Base-by-base conservation (phyloP, 345 rosid genomes). In the Citrus australasica region DNA sequence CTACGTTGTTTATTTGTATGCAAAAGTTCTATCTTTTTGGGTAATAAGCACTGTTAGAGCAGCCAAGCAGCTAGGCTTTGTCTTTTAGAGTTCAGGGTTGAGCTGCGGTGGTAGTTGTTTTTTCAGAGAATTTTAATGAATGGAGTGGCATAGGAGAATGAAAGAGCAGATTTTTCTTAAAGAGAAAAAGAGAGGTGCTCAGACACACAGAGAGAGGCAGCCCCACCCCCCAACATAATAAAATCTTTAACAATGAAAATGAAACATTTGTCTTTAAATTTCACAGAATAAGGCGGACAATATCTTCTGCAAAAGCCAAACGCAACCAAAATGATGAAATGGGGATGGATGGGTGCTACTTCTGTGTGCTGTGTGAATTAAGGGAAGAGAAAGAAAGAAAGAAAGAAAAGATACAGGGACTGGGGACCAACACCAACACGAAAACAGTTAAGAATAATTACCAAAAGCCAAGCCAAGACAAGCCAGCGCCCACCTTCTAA, bases 251-350 rank as follows among this genome's bases (percentile, higher is more conserved):
- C 65, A 32, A 59, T 58, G 51, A 53, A 53, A 17, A 82, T 62
- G 61, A 63, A 76, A 56, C 27, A 73, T 46, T 46, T 69, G 64
- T 83, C 69, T 79, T 40, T 59, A 58, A 46, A 76, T 61, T 84
- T 84, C 82, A 77, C 79, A 79, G 80, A 88, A 73, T 76, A 76
- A 82, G 61, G 84, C 83, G 74, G 79, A 78, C 84, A 82, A 71
- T 79, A 81, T 82, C 68, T 79, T 78, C 62, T 75, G 84, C 51
- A 13, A 81, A 70, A 78, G 74, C 81, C 83, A 76, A 83, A 79
- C 83, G 76, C 79, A 81, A 74, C 71, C 78, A 83, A 86, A 80
- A 78, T 78, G 35, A 63, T 25, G 32, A 17, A 73, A 74, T 53
- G 59, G 71, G 73, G 42, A 19, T 7, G 25, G 24, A 11, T 13